Evolutionary conservation across 257 asterid species (phyloP), one percentile per base, ranked within the genome.

Genomic region (Petunia secreta): DNA sequence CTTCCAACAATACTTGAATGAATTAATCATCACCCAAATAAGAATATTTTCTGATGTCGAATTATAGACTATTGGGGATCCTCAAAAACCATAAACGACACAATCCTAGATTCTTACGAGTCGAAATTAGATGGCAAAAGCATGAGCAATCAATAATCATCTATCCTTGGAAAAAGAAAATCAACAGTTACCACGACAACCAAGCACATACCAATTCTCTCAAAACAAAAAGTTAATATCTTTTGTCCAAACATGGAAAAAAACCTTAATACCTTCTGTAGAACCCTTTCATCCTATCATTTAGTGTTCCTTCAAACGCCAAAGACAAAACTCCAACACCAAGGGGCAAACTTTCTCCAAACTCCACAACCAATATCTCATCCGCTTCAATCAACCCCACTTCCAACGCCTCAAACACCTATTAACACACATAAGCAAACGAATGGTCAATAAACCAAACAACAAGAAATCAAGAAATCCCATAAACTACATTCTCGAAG

Each of bases 241-340:
- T 58, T 58, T 37, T n/a, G 37, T 58, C 37, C 34, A 58, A 58
- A 58, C 37, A 58, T 6, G 63, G 63, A 37, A 46, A 71, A 55
- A 44, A 44, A 25, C 25, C 15, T 25, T 6, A 62, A 46, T 81
- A 92, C 98, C 98, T 94, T 89, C 98, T 87, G 85, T 94, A 94
- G 84, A 94, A 92, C 54, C 98, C 98, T 87, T 94, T 94, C 98
- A 94, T 94, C 89, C 96, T 90, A 80, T 94, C 98, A 80, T 92
- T 94, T 53, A 94, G 85, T 63, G 90, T 91, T 83, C 98, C 98
- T 64, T 88, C 90, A 73, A 94, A 94, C 46, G 89, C 92, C 82
- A 92, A 44, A 84, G 87, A 85, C 82, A 94, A 83, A 85, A 82
- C 77, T 77, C 98, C 98, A 75, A 83, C 77, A 15, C 98, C 98